Percentiles rank a stretch among this genome's conserved stretches.
phyloP scores from a whole-genome alignment of 2,329 filamentous ascomycete genomes.

The Cladophialophora yegresii region DNA sequence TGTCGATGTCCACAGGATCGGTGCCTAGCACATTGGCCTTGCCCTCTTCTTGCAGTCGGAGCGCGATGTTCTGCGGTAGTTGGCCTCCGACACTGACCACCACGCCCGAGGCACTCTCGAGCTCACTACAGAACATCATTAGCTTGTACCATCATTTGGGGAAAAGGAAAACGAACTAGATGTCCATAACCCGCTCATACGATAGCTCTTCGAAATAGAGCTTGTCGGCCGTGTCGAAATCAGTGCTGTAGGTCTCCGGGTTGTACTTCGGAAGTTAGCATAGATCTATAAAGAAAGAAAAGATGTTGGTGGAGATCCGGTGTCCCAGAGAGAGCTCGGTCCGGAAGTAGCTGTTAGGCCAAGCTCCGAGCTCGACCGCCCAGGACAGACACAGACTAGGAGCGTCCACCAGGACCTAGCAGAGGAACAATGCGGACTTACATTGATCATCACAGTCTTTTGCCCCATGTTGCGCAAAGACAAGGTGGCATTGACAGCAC shows the following conservation, averaged over 20 bases:
- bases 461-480: conserved; percentile 83
- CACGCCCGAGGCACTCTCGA: conserved; percentile 80
- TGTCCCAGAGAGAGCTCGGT: too few species aligned
- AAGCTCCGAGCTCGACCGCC: too few species aligned
- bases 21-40: conserved; percentile 90
- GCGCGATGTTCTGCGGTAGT: conserved; percentile 94
- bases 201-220: conserved; percentile 96
- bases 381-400: too few species aligned
- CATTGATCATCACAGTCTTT: conserved; percentile 98
- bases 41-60: conserved; percentile 87
- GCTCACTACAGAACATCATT: conserved; percentile 54
- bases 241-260: conserved; percentile 78
- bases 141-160: not conserved
- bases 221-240: conserved; percentile 85
- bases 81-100: conserved; percentile 96
- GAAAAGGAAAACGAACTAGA: conserved; percentile 57
- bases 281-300: not conserved
- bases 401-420: too few species aligned
- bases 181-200: conserved; percentile 98
- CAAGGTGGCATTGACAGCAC: conserved; percentile 84
- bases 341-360: too few species aligned
- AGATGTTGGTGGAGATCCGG: not conserved
- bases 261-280: conserved; percentile 58
- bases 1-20: conserved; percentile 91
- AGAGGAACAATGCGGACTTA: conserved; percentile 44